Percentiles rank a stretch among this genome's conserved stretches.
These are phyloP conservation scores for Penicillium coprophilum DNA, from an alignment of 495 filamentous ascomycete genomes.

Conservation along the genomic window DNA sequence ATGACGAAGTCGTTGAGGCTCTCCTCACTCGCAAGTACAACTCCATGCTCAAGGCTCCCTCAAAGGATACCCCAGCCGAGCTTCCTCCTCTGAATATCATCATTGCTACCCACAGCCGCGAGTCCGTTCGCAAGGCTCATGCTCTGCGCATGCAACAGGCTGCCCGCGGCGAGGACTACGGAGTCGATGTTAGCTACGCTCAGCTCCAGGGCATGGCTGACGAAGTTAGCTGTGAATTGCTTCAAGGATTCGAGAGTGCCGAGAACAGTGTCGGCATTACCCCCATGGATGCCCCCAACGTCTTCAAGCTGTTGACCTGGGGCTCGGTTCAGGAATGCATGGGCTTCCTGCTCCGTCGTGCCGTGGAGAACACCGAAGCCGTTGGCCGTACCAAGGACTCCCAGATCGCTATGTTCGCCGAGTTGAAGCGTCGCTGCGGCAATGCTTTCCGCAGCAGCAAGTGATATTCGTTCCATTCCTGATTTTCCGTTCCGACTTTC, in stretches of 20 bases:
- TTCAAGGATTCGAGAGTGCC: conserved; percentile 51
- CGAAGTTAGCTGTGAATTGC: conserved; percentile 81
- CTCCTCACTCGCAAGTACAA: conserved; percentile 58
- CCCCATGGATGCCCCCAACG: conserved; percentile 52
- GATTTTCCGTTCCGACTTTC: conserved; percentile 3
- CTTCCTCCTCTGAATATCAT: conserved; percentile 71
- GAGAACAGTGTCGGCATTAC: conserved; percentile 22
- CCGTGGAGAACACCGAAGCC: conserved; percentile 90
- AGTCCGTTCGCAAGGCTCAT: conserved; percentile 71
- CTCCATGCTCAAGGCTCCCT: conserved; percentile 45
- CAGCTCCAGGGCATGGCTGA: conserved; percentile 98
- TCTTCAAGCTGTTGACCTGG: conserved; percentile 92
- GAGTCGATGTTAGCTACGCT: conserved; percentile 72
- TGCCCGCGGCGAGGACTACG: conserved; percentile 37
- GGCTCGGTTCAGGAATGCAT: conserved; percentile 89
- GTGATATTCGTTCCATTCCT: conserved; percentile 13
- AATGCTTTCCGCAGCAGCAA: conserved; percentile 39
- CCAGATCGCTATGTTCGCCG: conserved; percentile 67
- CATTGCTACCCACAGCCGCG: conserved; percentile 90
- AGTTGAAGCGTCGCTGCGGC: conserved; percentile 64
- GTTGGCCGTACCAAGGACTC: conserved; percentile 74
- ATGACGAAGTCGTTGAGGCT: conserved; percentile 60
- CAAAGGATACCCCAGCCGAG: conserved; percentile 27
- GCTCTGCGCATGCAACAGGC: conserved; percentile 54
- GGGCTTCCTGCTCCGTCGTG: conserved; percentile 83